phyloP scores from a whole-genome alignment of 2,329 filamentous ascomycete species.

The Sporothrix globosa region DNA sequence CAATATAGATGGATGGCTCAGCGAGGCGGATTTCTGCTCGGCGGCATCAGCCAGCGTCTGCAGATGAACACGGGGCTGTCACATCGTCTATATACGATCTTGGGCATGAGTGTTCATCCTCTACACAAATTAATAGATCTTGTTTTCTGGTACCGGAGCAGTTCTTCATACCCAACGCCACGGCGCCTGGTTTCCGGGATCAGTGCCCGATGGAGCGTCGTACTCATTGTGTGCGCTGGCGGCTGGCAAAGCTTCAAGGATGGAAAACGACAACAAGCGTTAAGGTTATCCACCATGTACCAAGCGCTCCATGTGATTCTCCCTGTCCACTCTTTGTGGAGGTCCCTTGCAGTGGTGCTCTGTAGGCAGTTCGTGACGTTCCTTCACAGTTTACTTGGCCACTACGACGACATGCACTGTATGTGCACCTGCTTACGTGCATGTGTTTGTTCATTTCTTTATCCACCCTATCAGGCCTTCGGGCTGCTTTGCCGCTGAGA shows the following conservation, averaged over 20 bases:
- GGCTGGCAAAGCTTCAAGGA: constrained; percentile 2
- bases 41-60: neutral
- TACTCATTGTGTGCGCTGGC: neutral
- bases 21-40: neutral
- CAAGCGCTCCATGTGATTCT: neutral
- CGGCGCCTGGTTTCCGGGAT: constrained; percentile 22
- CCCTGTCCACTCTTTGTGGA: neutral
- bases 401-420: neutral
- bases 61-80: neutral
- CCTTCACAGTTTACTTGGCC: neutral
- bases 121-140: neutral
- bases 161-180: neutral
- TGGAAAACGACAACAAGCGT: constrained; percentile 3
- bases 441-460: constrained; percentile 3
- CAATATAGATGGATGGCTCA: constrained; percentile 4
- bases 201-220: constrained; percentile 6
- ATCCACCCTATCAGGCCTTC: neutral
- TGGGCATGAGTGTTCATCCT: neutral
- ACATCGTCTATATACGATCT: constrained; percentile 16
- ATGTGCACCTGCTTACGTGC: constrained; percentile 10
- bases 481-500: neutral
- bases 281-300: neutral
- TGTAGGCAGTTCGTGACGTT: neutral
- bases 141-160: neutral
- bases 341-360: neutral